Conservation (phyloP, 1,284 basidiomycete genomes). For the Rhodotorula sp. region DNA sequence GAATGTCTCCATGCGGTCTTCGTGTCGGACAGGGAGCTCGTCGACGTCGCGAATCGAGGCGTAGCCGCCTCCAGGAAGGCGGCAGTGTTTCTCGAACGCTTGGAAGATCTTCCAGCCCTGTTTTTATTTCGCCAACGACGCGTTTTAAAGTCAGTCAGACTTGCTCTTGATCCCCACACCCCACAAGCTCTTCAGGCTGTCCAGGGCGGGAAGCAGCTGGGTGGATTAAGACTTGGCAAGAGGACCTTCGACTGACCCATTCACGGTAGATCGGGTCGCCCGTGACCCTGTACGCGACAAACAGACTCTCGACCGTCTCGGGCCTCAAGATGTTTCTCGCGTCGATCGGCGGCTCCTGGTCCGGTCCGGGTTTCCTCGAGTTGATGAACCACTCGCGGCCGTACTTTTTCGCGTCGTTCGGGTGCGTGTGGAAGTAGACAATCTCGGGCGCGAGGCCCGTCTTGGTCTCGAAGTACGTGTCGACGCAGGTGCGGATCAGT, state of each 20-base stretch:
- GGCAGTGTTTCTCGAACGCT: constrained; percentile 80
- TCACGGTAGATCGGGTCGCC: constrained; percentile 75
- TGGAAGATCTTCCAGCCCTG: constrained; percentile 85
- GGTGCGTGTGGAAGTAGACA: constrained; percentile 65
- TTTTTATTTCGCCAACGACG: neutral
- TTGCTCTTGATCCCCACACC: too few relatives aligned
- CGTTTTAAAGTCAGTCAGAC: neutral
- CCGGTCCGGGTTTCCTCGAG: constrained; percentile 15
- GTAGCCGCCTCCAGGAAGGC: constrained; percentile 72
- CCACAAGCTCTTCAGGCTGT: too few relatives aligned
- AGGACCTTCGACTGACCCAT: constrained; percentile 16
- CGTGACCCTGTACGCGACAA: constrained; percentile 79
- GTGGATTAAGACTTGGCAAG: too few relatives aligned
- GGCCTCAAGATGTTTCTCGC: constrained; percentile 88
- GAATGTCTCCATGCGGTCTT: constrained; percentile 96
- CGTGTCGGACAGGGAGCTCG: constrained; percentile 61
- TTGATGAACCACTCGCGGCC: constrained; percentile 82
- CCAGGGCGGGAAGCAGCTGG: too few relatives aligned
- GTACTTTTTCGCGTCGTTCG: constrained; percentile 21
- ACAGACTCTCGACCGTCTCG: constrained; percentile 91
- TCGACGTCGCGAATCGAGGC: constrained; percentile 83
- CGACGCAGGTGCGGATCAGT: constrained; percentile 79
- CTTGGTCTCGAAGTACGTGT: constrained; percentile 71
- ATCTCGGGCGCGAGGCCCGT: constrained; percentile 66
- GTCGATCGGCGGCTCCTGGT: constrained; percentile 60